Base-by-base conservation (phyloP, 768 basidiomycete genomes). In the Naganishia friedmannii region DNA sequence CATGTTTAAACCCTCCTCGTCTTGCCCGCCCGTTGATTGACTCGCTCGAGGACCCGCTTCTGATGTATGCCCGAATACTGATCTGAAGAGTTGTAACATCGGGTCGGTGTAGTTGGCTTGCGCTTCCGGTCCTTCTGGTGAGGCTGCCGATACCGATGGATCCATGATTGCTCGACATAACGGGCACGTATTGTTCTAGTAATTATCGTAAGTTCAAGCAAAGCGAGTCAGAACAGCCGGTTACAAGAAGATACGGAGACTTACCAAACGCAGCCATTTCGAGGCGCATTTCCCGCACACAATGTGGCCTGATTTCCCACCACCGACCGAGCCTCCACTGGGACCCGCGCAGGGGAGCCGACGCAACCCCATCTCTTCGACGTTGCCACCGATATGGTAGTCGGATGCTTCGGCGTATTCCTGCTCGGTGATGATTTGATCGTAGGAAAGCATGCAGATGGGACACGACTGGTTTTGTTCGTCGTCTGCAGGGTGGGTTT, bases 391-490 rank as follows among this genome's bases (percentile, higher is more conserved):
- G 32, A 72, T 55, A 42, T 68, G 65, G 55, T 68, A 63, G 31
- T 72, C 71, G 1, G 71, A n/a, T 10, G 66, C 54, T 17, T 58
- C 51, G 26, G 71, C 71, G 28, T 68, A 72, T 48, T 72, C 71
- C 46, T 72, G 39, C 42, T 72, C 71, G 12, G 71, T 72, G 21
- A 72, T 26, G 60, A 72, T 72, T 9, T 63, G 46, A 1, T 48
- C 67, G 46, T 72, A 72, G 0, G 71, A 9, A 3, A 65, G 53
- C 23, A 68, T 67, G 39, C 71, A 72, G 23, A 72, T 66, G 10
- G 71, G 67, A 45, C 71, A 72, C 12, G 67, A 31, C 23, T 69
- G 65, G 10, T 26, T 71, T 57, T 67, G 45, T 39, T 54, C 34
- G 42, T 70, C 63, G 54, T 53, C 39, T 51, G 31, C 3, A 21